Evolutionary conservation across 257 asterid genomes (phyloP), one percentile per base, ranked within the genome.

Genomic region (Penstemon eatonii): DNA sequence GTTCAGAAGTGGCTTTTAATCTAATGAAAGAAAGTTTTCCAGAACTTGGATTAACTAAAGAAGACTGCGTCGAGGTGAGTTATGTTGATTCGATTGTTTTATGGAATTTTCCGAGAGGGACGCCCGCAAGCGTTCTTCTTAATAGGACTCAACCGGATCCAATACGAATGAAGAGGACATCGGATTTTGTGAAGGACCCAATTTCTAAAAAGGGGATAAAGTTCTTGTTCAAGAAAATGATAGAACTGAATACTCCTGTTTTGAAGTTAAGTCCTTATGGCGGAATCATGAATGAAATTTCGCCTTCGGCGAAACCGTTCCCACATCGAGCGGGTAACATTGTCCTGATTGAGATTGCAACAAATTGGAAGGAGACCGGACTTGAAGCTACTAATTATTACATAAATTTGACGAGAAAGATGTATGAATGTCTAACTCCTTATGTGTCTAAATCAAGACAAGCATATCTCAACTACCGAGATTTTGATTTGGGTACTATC

Each of bases 81-180:
- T 87, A 89, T 91, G 67, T 72, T 3, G 79, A 85, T 18, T 83
- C 89, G 0, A 81, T 80, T 4, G 76, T 87, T 7, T 83, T 19
- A 74, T 87, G 86, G 84, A 63, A 73, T 39, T 74, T 81, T 59
- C 61, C 81, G 2, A 12, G 53, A 0, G 84, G 83, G 19, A 83
- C 58, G 4, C 46, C 73, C 7, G 9, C 58, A 12, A 59, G 13
- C 3, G 10, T 55, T 66, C 13, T 71, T 13, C 70, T 73, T 1
- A 54, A 63, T 25, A 9, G 84, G 80, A 8, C 33, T 45, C 68
- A 60, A 12, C 61, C 67, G 4, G 41, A 13, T 44, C 57, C 40
- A 55, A 57, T 6, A 10, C 66, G 67, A 33, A 15, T 78, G 4
- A 71, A 74, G 65, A 60, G 78, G 4, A 77, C 73, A 51, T 69